Conservation (phyloP, 176 grass and related monocot genomes). For the Musa beccarii region DNA sequence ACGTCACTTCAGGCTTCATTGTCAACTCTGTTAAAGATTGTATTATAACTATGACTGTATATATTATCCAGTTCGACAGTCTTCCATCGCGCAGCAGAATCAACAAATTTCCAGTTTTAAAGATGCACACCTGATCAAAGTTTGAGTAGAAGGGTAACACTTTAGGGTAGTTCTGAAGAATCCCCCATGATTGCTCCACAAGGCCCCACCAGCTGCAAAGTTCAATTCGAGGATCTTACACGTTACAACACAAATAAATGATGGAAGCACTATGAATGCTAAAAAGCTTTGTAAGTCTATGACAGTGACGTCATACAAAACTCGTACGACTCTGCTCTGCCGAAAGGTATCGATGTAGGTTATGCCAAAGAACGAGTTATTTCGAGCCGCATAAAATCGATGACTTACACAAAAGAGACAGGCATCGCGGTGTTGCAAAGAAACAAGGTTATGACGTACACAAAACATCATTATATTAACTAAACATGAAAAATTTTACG, state of each 20-base stretch:
- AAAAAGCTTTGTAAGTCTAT: neutral
- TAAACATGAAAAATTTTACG: too few species aligned
- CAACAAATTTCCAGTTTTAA: neutral
- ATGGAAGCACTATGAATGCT: conserved; percentile 8
- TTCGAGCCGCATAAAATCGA: too few species aligned
- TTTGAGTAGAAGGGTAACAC: conserved; percentile 69
- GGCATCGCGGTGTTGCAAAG: too few species aligned
- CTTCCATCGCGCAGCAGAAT: neutral
- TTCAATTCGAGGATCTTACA: conserved; percentile 23
- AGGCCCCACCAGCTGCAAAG: conserved; percentile 80
- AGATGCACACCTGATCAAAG: conserved; percentile 67
- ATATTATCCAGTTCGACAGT: neutral
- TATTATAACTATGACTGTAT: neutral
- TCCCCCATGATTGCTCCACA: conserved; percentile 73
- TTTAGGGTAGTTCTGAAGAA: conserved; percentile 71
- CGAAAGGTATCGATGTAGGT: too few species aligned
- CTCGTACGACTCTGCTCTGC: too few species aligned
- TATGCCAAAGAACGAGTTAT: too few species aligned
- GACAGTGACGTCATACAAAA: too few species aligned
- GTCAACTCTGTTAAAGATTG: neutral
- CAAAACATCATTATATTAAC: too few species aligned
- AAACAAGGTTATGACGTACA: too few species aligned
- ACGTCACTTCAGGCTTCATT: too few species aligned
- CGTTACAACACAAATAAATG: neutral
- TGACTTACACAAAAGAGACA: too few species aligned